Evolutionary conservation across 2,329 filamentous ascomycete genomes (phyloP), one percentile per base, ranked within the genome.

Genomic region (Knufia petricola): DNA sequence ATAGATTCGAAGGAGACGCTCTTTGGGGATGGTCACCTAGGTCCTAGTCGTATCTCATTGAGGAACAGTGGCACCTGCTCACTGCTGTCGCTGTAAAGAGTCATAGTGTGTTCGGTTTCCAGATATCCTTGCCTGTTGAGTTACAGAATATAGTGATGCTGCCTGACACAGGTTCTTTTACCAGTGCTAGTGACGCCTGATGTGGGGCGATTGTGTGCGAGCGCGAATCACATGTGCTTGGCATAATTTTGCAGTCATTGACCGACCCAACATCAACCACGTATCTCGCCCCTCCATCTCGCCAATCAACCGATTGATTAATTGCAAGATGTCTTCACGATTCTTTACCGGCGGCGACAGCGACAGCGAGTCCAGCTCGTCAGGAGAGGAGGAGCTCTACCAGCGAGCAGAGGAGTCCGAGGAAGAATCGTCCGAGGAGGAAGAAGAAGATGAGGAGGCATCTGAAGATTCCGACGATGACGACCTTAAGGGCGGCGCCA

Each of bases 331-430:
- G 32, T 36, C 32, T 36, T 96, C 92, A 78, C 85, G 88, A 75
- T 98, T 96, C 73, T 96, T 96, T 78, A 85, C 87, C 70, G 85
- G 85, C 68, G 85, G 84, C 74, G 89, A 94, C 72, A 95, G 89
- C 81, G 95, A 90, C 64, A 87, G 81, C 76, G 89, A 95, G 72
- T 89, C 81, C 74, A 87, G 87, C 77, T 94, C 87, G 56, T 80
- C 77, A 63, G 90, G 95, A 61, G 90, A 96, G 76, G 89, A 96
- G 74, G 84, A 89, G 71, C 83, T 95, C 71, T 94, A 94, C 81
- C 82, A 82, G 68, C 84, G 86, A 66, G 78, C 75, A 58, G 66
- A 71, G 57, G 66, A 67, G 60, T 60, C 71, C 56, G 71, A 81
- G 57, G 70, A 80, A 61, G 67, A 72, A 46, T 73, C 76, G 28